Evolutionary conservation across 106 monocot species (phyloP), one percentile per base, ranked within the genome.

Genomic region (Acorus calamus): DNA sequence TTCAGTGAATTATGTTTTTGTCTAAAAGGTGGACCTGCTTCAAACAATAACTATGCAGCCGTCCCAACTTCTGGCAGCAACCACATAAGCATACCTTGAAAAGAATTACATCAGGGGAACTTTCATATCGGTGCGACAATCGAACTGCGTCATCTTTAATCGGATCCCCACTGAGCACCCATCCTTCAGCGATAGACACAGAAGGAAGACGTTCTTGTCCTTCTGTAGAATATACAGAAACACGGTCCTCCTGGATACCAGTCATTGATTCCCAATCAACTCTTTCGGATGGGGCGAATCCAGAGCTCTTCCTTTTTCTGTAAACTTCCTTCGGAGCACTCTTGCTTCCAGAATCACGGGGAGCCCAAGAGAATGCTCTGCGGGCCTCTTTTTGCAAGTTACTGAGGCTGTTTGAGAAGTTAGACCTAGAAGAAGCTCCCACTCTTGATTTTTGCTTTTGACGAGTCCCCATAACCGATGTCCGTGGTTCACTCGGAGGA

Each of bases 301-400:
- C 80, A 9, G 86, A 82, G 67, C 82, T 78, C 76, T 90, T 96
- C 78, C 94, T 90, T 80, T 96, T 96, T 2, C 82, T 72, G 60
- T 74, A 44, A 44, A 49, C 67, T 71, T 90, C 87, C 64, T 87
- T 84, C 43, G 77, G 70, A 59, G 74, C 57, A 50, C 62, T 63
- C 58, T 83, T 87, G 51, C 11, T 78, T 69, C 74, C 80, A 73
- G 58, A 58, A 62, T 90, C 94, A 82, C 84, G 94, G 50, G 86
- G 76, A 43, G 68, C 65, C 94, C 94, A 96, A 48, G 94, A 87
- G 69, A 96, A 84, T 66, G 94, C 89, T 67, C 68, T 84, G 56
- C 84, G 84, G 47, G 92, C 92, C 55, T 87, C 86, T 77, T 77
- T 94, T 49, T 90, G 94, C 47, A 90, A 78, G 81, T 87, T 90